Evolutionary conservation across 306 rosid genomes (phyloP).

Genomic region (Trifolium subterraneum): DNA sequence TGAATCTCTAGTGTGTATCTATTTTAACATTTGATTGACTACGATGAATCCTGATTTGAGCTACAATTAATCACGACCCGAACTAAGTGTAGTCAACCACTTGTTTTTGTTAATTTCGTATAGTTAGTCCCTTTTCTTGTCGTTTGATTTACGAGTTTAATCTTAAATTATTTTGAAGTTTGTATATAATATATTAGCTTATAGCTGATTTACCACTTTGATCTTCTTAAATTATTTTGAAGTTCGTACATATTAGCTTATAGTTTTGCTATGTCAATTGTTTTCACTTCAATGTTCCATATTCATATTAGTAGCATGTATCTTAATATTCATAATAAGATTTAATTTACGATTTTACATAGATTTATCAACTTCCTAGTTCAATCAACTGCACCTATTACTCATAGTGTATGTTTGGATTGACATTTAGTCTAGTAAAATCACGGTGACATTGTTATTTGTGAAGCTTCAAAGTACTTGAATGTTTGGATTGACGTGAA

Average conservation of each 20-base stretch:
- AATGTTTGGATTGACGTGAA: not conserved
- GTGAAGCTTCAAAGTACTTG: not conserved
- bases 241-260: not conserved
- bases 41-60: not conserved
- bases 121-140: not conserved
- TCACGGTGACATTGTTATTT: no score
- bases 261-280: not conserved
- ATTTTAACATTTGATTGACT: not conserved
- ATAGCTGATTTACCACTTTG: no score
- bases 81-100: not conserved
- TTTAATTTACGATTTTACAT: not conserved
- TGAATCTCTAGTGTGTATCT: slow-evolving; percentile 10
- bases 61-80: not conserved
- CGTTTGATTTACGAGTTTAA: no score
- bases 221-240: no score
- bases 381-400: not conserved
- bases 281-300: not conserved
- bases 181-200: not conserved
- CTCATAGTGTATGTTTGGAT: no score
- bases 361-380: slow-evolving; percentile 14
- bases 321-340: not conserved
- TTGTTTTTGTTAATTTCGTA: no score
- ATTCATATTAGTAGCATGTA: not conserved
- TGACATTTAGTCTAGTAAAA: no score
- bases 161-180: no score